phyloP scores from a whole-genome alignment of 1,284 basidiomycete genomes.

The Rhodotorula sp. region DNA sequence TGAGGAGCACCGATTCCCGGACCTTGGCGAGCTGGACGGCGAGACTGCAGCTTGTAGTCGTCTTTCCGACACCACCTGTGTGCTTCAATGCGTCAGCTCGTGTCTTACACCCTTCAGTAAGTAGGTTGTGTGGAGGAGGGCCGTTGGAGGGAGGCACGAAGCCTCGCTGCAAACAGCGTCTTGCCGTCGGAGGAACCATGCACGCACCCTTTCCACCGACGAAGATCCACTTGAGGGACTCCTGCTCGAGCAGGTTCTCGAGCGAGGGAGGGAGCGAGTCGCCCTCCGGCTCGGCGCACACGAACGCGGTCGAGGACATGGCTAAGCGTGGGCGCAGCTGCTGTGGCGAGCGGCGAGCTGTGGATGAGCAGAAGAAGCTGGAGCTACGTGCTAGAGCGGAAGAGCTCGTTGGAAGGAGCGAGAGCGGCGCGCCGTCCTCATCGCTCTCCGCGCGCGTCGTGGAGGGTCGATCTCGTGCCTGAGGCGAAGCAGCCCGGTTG shows the following conservation, averaged over 20 bases:
- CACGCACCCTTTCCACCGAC: conserved; percentile 43
- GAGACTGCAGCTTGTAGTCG: conserved; percentile 90
- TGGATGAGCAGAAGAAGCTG: neutral
- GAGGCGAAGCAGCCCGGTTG: too few relatives aligned
- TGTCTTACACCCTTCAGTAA: too few relatives aligned
- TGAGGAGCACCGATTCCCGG: conserved; percentile 87
- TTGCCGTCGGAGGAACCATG: neutral
- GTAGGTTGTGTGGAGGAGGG: too few relatives aligned
- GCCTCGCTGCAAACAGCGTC: neutral
- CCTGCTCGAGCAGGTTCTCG: conserved; percentile 46
- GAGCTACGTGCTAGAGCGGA: neutral
- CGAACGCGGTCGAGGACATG: conserved; percentile 19
- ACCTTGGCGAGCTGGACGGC: conserved; percentile 88
- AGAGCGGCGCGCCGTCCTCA: neutral
- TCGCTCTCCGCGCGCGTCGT: neutral
- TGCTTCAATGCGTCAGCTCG: neutral
- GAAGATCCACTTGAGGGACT: conserved; percentile 47
- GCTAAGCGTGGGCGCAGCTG: neutral
- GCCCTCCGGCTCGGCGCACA: conserved; percentile 40
- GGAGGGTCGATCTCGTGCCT: too few relatives aligned
- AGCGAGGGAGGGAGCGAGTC: conserved; percentile 33
- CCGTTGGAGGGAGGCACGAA: too few relatives aligned
- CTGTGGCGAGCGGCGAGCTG: too few relatives aligned
- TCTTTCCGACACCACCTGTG: conserved; percentile 68
- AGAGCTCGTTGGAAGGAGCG: neutral